Evolutionary conservation across 2,329 filamentous ascomycete species (phyloP), one percentile per base, ranked within the genome.

Genomic region (Diplodia seriata): DNA sequence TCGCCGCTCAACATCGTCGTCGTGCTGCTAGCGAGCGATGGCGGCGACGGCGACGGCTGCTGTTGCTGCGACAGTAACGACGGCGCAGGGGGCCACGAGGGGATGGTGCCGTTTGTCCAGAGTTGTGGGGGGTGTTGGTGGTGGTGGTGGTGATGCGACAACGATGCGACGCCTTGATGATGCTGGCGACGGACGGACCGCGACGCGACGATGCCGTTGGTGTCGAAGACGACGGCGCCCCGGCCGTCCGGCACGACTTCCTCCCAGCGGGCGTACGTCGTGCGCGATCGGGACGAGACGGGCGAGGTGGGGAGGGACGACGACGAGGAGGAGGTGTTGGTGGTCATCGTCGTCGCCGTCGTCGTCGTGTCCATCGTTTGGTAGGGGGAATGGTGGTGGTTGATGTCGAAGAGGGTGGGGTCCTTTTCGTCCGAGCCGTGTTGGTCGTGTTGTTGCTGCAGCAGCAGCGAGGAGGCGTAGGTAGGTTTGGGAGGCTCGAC

Each of bases 191-290:
- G 8, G 31, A 6, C 31, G 5, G 31, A 8, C 11, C 38, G 29
- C 6, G 33, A 40, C 14, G 36, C 8, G 6, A n/a, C 5, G 18
- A 38, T 31, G 33, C 51, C 33, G 5, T 26, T 50, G 1, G 63
- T 56, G 51, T 14, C 23, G 54, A 66, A 51, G 2, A 55, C 57
- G 26, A 66, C 51, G 7, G 61, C 65, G 33, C 55, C 66, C 20
- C 54, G 61, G 43, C 56, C 66, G 47, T 61, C 56, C 18, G 56
- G 54, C 9, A 67, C 55, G 4, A 67, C 56, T 54, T 67, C 66
- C 23, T 67, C 47, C 66, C 66, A 67, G 23, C 66, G 66, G n/a
- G 66, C n/a, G 54, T 38, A 9, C 26, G 66, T 59, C 4, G 33
- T 18, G 33, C 23, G 55, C 47, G 53, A 50, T 20, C 18, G 14